These are phyloP conservation scores for Cymodocea nodosa DNA, from an alignment of 116 monocot genomes.

Conservation along the genomic window DNA sequence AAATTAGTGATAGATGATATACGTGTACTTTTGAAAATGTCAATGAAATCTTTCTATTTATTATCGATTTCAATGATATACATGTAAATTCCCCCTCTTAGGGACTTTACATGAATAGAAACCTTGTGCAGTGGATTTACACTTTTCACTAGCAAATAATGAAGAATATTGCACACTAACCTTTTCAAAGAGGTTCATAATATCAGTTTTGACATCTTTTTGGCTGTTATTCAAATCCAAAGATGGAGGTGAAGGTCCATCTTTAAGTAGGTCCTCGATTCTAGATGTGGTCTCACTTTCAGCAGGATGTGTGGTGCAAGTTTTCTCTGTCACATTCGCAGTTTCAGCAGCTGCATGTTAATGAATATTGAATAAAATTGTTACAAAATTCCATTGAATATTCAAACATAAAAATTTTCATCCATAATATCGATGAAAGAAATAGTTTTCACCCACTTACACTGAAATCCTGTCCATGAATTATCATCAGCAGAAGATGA, in stretches of 20 bases:
- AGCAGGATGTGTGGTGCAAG: slow-evolving; percentile 15
- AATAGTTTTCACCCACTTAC: slow-evolving; percentile 22
- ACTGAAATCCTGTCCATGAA: slow-evolving; percentile 62
- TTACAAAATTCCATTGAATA: not conserved
- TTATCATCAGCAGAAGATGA: slow-evolving; percentile 36
- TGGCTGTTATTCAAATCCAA: slow-evolving; percentile 25
- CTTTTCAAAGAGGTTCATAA: slow-evolving; percentile 96
- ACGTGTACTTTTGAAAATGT: too few species aligned
- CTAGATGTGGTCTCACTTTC: slow-evolving; percentile 33
- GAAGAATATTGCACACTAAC: slow-evolving; percentile 13
- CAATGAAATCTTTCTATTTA: too few species aligned
- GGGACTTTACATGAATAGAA: too few species aligned
- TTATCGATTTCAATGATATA: too few species aligned
- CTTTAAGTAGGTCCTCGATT: slow-evolving; percentile 64
- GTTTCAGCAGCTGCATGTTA: slow-evolving; percentile 46
- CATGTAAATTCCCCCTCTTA: too few species aligned
- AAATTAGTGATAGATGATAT: too few species aligned
- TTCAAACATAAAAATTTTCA: not conserved
- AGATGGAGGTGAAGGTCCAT: slow-evolving; percentile 23
- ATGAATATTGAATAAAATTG: not conserved
- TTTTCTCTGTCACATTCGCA: slow-evolving; percentile 19
- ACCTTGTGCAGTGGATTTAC: too few species aligned
- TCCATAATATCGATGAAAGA: not conserved
- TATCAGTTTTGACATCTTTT: slow-evolving; percentile 55
- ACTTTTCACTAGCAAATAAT: not conserved